Conservation (phyloP, 2,329 filamentous ascomycete genomes). For the Leptographium lundbergii region DNA sequence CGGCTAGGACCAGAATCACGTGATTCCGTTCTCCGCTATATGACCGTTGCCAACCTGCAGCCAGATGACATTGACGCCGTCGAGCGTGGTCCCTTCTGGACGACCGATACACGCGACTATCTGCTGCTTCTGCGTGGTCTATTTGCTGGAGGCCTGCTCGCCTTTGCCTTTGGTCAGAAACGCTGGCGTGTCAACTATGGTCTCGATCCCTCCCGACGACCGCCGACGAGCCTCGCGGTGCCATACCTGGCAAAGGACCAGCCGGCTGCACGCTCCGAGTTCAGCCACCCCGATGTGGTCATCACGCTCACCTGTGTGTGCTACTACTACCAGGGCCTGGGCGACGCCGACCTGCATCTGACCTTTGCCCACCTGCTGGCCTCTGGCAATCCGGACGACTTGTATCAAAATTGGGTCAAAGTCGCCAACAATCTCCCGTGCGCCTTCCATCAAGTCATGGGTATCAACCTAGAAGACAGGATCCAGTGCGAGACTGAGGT, state of each 20-base stretch:
- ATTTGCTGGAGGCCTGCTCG: conserved; percentile 39
- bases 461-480: too few relatives aligned
- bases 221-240: conserved; percentile 36
- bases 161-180: conserved; percentile 41
- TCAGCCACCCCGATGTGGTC: conserved; percentile 47
- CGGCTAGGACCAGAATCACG: neutral
- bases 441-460: too few relatives aligned
- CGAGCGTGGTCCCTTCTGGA: conserved; percentile 26
- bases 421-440: too few relatives aligned
- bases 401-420: conserved; percentile 29
- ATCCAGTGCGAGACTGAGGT: too few relatives aligned
- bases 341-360: conserved; percentile 32
- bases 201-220: conserved; percentile 27
- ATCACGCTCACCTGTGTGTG: conserved; percentile 42
- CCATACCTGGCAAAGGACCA: conserved; percentile 48
- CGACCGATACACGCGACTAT: conserved; percentile 16
- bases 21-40: neutral
- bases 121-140: conserved; percentile 42
- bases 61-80: conserved; percentile 16
- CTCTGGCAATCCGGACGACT: conserved; percentile 36
- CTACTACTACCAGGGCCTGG: conserved; percentile 45
- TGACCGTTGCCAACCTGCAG: neutral
- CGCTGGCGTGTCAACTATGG: conserved; percentile 56
- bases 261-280: conserved; percentile 43
- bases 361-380: conserved; percentile 33